Percentiles rank a stretch among this genome's conserved stretches.
phyloP scores from a whole-genome alignment of 2,329 filamentous ascomycete genomes.

The Orbilia javanica region DNA sequence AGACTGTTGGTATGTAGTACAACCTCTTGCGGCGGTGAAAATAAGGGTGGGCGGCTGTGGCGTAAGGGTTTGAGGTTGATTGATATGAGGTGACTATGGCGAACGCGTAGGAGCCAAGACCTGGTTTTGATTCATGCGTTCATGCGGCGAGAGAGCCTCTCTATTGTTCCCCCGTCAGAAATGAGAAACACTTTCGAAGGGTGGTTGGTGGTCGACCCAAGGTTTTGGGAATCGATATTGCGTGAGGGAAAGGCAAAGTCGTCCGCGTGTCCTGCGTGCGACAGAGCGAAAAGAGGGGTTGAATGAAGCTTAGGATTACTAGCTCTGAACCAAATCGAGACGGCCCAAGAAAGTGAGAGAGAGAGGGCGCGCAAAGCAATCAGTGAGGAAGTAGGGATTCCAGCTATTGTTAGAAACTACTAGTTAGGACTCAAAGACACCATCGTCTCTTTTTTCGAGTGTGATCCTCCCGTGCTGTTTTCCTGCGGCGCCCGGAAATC shows the following conservation, averaged over 20 bases:
- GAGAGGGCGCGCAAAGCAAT: not conserved
- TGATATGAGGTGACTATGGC: conserved; percentile 19
- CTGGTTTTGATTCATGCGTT: conserved; percentile 10
- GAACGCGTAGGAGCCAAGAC: conserved; percentile 14
- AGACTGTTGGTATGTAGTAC: not conserved
- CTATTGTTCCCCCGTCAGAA: conserved; percentile 13
- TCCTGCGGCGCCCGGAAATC: conserved; percentile 4
- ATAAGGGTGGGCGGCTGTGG: conserved; percentile 4
- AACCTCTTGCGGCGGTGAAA: not conserved
- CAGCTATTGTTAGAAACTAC: conserved; percentile 19
- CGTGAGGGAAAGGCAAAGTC: conserved; percentile 1
- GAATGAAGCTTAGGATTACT: conserved; percentile 9
- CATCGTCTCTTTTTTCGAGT: conserved; percentile 1
- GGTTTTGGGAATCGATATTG: conserved; percentile 2
- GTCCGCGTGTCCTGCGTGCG: not conserved
- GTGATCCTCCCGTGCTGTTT: conserved; percentile 8
- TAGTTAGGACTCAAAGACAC: not conserved
- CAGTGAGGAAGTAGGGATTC: not conserved
- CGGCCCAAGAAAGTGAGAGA: not conserved
- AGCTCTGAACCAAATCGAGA: not conserved
- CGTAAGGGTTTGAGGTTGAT: conserved; percentile 19
- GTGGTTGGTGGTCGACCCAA: not conserved
- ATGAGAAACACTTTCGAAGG: conserved; percentile 2
- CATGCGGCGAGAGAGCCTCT: not conserved
- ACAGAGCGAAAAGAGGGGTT: not conserved